phyloP scores from a whole-genome alignment of 768 basidiomycete species.

The Suillus paluster region DNA sequence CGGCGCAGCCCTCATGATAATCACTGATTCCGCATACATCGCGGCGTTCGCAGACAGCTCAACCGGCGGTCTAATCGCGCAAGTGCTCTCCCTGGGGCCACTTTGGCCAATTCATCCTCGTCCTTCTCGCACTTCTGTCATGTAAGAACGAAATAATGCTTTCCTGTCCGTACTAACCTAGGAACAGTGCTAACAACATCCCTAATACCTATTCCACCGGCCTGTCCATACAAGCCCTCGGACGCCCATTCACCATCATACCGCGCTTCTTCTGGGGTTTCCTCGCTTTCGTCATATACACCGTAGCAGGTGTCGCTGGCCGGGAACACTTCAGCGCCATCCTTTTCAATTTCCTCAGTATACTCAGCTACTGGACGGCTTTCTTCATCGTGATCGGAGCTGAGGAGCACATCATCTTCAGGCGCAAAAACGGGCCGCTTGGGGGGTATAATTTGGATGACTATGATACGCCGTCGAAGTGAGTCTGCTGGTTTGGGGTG shows the following conservation, averaged over 20 bases:
- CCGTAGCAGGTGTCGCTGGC: constrained; percentile 45
- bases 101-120: constrained; percentile 45
- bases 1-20: constrained; percentile 47
- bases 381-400: constrained; percentile 50
- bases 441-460: constrained; percentile 57
- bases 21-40: constrained; percentile 43
- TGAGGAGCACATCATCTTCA: constrained; percentile 53
- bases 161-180: constrained; percentile 10
- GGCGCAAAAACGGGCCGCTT: constrained; percentile 41
- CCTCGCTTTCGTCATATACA: constrained; percentile 43
- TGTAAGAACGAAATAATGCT: constrained; percentile 29
- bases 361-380: constrained; percentile 50
- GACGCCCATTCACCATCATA: constrained; percentile 45
- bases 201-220: constrained; percentile 52
- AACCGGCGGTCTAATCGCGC: constrained; percentile 48
- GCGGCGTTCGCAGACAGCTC: constrained; percentile 44
- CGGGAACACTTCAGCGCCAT: constrained; percentile 50
- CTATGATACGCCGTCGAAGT: constrained; percentile 48
- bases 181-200: constrained; percentile 42
- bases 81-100: constrained; percentile 50
- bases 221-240: constrained; percentile 49
- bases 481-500: constrained; percentile 11
- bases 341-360: constrained; percentile 46
- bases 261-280: constrained; percentile 53
- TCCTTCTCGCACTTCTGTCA: constrained; percentile 48